These are phyloP conservation scores for Phyllosticta capitalensis DNA, from an alignment of 2,329 filamentous ascomycete genomes.

Conservation along the genomic window DNA sequence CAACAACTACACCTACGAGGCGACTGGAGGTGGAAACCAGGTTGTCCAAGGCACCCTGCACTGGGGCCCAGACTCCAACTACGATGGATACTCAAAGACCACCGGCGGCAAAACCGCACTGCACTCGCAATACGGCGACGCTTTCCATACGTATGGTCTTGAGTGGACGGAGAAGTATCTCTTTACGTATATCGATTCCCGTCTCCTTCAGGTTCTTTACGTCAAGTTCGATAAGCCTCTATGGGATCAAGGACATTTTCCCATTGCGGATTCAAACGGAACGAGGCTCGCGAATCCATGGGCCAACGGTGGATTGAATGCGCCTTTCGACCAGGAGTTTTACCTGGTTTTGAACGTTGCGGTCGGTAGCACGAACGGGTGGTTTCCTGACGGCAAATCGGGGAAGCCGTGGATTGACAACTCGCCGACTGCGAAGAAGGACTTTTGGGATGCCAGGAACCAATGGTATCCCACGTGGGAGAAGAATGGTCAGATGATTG, in stretches of 20 bases:
- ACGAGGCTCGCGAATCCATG: conserved; percentile 29
- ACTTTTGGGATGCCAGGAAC: conserved; percentile 11
- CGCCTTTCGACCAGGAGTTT: conserved; percentile 34
- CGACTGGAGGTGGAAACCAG: conserved; percentile 34
- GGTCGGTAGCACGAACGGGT: conserved; percentile 15
- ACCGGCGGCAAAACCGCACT: conserved; percentile 13
- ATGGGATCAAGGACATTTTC: conserved; percentile 31
- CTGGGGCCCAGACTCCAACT: conserved; percentile 32
- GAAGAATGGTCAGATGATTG: conserved; percentile 14
- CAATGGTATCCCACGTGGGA: conserved; percentile 12
- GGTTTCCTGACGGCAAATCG: conserved; percentile 10
- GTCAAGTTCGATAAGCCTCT: conserved; percentile 17
- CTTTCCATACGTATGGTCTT: conserved; percentile 44
- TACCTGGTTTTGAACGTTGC: conserved; percentile 34
- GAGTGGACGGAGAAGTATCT: conserved; percentile 46
- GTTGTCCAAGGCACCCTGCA: conserved; percentile 37
- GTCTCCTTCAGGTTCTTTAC: conserved; percentile 14
- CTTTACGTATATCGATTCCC: conserved; percentile 42
- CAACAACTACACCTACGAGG: conserved; percentile 29
- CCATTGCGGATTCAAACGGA: conserved; percentile 24
- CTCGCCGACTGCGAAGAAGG: conserved; percentile 3
- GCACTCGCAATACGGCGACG: conserved; percentile 23
- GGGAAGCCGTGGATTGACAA: conserved; percentile 11
- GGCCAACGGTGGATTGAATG: conserved; percentile 24
- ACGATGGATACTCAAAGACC: conserved; percentile 23